Evolutionary conservation across 2,329 filamentous ascomycete genomes (phyloP).

Genomic region (Pseudocercospora fuligena): DNA sequence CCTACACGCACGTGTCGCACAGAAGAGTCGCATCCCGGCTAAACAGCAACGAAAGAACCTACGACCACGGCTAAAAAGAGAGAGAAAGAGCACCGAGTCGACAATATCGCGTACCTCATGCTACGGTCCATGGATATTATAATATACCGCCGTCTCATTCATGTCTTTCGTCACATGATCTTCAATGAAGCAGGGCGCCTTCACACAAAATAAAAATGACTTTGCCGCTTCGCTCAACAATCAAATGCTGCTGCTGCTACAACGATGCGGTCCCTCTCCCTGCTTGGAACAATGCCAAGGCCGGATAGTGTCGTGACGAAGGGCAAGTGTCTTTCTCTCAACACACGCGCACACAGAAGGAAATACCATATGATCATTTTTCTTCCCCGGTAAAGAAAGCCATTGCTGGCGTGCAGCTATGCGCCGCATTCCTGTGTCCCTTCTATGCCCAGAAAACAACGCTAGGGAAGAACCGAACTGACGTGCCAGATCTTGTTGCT

Average conservation of each 20-base stretch:
- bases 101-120: conserved; percentile 16
- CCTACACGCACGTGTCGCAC: background rate
- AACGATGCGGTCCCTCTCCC: conserved; percentile 8
- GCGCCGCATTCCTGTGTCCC: conserved; percentile 29
- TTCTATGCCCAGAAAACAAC: conserved; percentile 29
- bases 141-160: conserved; percentile 20
- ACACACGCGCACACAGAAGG: background rate
- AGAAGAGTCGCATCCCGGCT: background rate
- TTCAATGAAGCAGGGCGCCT: conserved; percentile 10
- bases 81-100: conserved; percentile 3
- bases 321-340: conserved; percentile 7
- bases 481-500: conserved; percentile 21
- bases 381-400: conserved; percentile 26
- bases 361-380: conserved; percentile 20
- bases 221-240: conserved; percentile 7
- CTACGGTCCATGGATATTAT: conserved; percentile 18
- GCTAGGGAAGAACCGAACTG: conserved; percentile 20
- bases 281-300: conserved; percentile 4
- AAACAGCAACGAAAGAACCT: background rate
- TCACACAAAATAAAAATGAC: conserved; percentile 9
- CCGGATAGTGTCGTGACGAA: conserved; percentile 10
- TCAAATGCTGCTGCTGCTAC: conserved; percentile 4
- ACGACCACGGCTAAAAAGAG: background rate
- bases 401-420: conserved; percentile 45
- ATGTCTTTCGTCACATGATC: conserved; percentile 20